These are phyloP conservation scores for Knufia petricola DNA, from an alignment of 2,329 filamentous ascomycete species.

Conservation along the genomic window DNA sequence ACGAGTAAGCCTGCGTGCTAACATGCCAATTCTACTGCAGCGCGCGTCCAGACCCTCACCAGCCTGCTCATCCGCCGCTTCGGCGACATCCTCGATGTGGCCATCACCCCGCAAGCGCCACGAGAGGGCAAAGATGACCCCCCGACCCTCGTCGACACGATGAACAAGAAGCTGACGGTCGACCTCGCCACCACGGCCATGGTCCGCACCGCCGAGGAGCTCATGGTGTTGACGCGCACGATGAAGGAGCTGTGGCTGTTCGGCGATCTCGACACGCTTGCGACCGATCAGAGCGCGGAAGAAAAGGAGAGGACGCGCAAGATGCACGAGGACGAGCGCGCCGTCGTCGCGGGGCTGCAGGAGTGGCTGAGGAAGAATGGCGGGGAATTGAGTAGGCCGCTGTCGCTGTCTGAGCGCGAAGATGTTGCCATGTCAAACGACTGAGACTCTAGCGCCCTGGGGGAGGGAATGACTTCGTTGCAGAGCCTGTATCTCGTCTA, in stretches of 20 bases:
- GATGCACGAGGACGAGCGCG: constrained; percentile 39
- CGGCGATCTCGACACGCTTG: constrained; percentile 51
- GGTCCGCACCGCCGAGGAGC: constrained; percentile 53
- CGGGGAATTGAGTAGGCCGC: not conserved
- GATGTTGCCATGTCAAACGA: not conserved
- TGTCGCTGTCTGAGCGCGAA: not conserved
- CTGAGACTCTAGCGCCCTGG: too few relatives aligned
- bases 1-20: too few relatives aligned
- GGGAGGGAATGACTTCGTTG: too few relatives aligned
- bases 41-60: constrained; percentile 18
- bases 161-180: constrained; percentile 45
- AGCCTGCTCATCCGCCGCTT: constrained; percentile 18
- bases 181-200: constrained; percentile 48
- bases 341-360: constrained; percentile 28
- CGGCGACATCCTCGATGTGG: constrained; percentile 19
- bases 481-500: too few relatives aligned
- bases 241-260: constrained; percentile 61
- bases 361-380: constrained; percentile 10
- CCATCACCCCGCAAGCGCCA: constrained; percentile 9
- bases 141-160: constrained; percentile 39
- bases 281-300: constrained; percentile 32
- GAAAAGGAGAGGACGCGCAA: constrained; percentile 30
- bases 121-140: constrained; percentile 6
- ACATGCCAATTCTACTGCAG: constrained; percentile 8
- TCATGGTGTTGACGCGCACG: constrained; percentile 50